Evolutionary conservation across 306 rosid species (phyloP), one percentile per base, ranked within the genome.

Genomic region (Begonia masoniana): DNA sequence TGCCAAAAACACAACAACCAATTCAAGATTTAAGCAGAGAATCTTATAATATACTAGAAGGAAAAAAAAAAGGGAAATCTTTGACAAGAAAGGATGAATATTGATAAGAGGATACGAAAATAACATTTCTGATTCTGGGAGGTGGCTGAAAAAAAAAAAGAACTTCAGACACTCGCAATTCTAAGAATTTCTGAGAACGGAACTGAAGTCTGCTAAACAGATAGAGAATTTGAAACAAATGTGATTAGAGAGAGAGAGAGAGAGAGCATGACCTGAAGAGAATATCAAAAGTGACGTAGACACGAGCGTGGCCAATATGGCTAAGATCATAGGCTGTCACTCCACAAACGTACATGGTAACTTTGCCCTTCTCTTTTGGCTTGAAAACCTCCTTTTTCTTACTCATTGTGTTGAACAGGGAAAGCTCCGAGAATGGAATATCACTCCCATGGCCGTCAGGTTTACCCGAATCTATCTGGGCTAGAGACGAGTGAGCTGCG

Each of bases 291-390:
- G 89, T 91, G 71, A 91, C 77, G 49, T 86, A 86, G 48, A 83
- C 96, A 50, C 99, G 99, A 52, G 99, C 99, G 47, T 91, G 99
- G 51, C 99, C 99, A 52, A 91, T 79, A 64, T 91, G 99, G 66
- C 99, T 91, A 52, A 91, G 88, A 65, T 86, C 96, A 56, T 91
- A 91, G 19, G 96, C 96, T 1, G 99, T 91, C 53, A 91, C 96
- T 15, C 99, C 96, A 35, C 99, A 91, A 2, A 91, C 99, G 46
- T 91, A 91, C 96, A 86, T 91, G 54, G 94, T 89, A 10, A 86
- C 99, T 59, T 64, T 87, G 6, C 76, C 83, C 57, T 81, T 86
- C 9, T 77, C 68, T 74, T 86, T 91, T 39, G 99, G 79, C 64
- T 67, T 76, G 46, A 91, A 81, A 10, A 74, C 42, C 56, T 83